A percentile compares a stretch with the other conserved stretches of the same genome.
phyloP scores from a whole-genome alignment of 345 rosid genomes.

The Sonneratia alba region DNA sequence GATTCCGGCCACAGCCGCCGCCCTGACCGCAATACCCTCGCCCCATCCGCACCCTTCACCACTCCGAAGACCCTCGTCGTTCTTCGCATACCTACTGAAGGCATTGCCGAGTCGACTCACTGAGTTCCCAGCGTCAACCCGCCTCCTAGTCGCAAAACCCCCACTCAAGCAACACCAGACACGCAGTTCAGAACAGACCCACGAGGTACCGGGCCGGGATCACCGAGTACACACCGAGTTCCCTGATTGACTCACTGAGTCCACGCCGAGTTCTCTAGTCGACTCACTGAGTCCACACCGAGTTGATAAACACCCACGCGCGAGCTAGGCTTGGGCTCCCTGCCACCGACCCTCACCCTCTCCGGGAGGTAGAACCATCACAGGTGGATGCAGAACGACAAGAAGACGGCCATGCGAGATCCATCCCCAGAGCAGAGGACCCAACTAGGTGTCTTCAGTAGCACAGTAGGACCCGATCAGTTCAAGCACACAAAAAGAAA shows the following conservation, averaged over 20 bases:
- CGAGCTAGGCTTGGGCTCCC: not conserved
- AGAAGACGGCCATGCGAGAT: not conserved
- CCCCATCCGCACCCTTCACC: constrained; percentile 66
- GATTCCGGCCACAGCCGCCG: constrained; percentile 56
- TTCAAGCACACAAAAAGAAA: not conserved
- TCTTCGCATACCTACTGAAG: constrained; percentile 71
- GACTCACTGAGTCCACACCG: not conserved
- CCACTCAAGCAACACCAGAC: not conserved
- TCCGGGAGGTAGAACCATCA: not conserved
- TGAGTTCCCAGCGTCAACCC: constrained; percentile 8
- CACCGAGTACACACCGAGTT: not conserved
- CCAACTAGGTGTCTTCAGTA: not conserved
- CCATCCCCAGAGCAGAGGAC: not conserved
- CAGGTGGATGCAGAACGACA: not conserved
- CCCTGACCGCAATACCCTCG: constrained; percentile 81
- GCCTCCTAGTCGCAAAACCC: constrained; percentile 9
- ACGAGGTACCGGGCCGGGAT: too few species aligned
- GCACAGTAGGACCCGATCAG: not conserved
- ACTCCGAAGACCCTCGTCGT: constrained; percentile 71
- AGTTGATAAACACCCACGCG: not conserved
- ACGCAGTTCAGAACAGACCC: too few species aligned
- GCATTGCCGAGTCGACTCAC: constrained; percentile 49
- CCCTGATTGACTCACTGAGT: not conserved
- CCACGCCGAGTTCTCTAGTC: not conserved
- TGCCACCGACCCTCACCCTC: not conserved